Percentiles rank a stretch among this genome's conserved stretches.
Evolutionary conservation across 352 stramenopile genomes (phyloP).

Genomic region (Pythium folliculosum): DNA sequence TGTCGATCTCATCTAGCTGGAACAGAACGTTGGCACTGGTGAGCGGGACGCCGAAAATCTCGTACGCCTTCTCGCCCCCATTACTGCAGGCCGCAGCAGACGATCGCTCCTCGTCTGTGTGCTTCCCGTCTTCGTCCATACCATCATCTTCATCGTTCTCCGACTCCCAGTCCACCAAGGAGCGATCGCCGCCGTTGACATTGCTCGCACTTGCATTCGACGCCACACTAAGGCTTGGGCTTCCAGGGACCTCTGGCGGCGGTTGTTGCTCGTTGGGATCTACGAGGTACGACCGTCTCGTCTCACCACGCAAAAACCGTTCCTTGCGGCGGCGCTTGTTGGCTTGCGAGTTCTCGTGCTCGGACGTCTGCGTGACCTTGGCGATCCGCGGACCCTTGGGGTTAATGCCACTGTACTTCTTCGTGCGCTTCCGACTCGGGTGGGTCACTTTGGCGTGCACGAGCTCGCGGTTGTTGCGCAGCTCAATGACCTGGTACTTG

Average conservation of each 20-base stretch:
- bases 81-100: constrained; percentile 1
- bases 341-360: constrained; percentile 59
- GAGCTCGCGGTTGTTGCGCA: constrained; percentile 81
- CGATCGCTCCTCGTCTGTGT: constrained; percentile 31
- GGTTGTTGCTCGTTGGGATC: constrained; percentile 31
- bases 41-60: constrained; percentile 77
- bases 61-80: constrained; percentile 39
- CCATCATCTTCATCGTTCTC: constrained; percentile 46
- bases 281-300: constrained; percentile 58
- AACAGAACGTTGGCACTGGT: constrained; percentile 75
- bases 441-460: constrained; percentile 80
- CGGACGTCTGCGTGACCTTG: constrained; percentile 76
- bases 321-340: constrained; percentile 70
- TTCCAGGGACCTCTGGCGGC: constrained; percentile 4
- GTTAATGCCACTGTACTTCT: constrained; percentile 62
- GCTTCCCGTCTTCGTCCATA: constrained; percentile 33
- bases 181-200: constrained; percentile 20
- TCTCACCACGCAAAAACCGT: constrained; percentile 63
- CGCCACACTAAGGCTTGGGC: constrained; percentile 10
- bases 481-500: constrained; percentile 74
- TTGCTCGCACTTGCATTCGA: constrained; percentile 10
- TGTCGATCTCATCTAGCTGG: constrained; percentile 72
- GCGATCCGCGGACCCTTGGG: constrained; percentile 68
- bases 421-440: constrained; percentile 61
- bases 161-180: constrained; percentile 40